Conservation (phyloP, 1,284 basidiomycete species). For the Anthracocystis walkeri region DNA sequence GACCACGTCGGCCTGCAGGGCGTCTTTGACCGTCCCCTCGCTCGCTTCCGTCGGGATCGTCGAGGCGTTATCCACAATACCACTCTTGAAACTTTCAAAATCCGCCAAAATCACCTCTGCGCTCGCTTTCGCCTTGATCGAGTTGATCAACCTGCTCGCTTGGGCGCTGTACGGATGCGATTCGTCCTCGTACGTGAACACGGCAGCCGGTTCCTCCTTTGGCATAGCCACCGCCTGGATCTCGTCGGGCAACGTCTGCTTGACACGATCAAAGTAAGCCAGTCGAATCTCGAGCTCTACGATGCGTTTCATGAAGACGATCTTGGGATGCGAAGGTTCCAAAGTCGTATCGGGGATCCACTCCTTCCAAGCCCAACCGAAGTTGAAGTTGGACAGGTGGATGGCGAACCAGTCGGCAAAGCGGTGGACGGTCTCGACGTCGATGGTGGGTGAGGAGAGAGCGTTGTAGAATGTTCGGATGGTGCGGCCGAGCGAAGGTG, state of each 20-base stretch:
- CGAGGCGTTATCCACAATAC: conserved; percentile 35
- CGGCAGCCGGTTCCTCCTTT: conserved; percentile 81
- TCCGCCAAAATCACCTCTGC: conserved; percentile 83
- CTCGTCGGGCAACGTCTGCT: conserved; percentile 85
- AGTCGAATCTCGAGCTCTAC: conserved; percentile 90
- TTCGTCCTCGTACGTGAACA: conserved; percentile 81
- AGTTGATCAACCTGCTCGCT: conserved; percentile 82
- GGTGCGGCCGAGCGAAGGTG: conserved; percentile 94
- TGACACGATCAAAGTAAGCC: conserved; percentile 92
- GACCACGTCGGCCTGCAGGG: conserved; percentile 75
- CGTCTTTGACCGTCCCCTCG: conserved; percentile 58
- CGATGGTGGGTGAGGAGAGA: conserved; percentile 72
- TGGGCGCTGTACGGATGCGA: conserved; percentile 82
- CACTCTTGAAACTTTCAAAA: conserved; percentile 74
- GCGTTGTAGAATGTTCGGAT: conserved; percentile 83
- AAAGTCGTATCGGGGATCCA: conserved; percentile 90
- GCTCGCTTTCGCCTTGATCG: conserved; percentile 79
- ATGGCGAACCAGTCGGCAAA: conserved; percentile 95
- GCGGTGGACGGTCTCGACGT: conserved; percentile 82
- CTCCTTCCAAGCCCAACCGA: conserved; percentile 99
- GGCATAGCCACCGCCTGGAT: conserved; percentile 78
- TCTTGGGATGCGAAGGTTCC: conserved; percentile 80
- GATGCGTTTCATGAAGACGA: conserved; percentile 86
- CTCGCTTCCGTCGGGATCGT: conserved; percentile 71
- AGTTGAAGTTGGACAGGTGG: conserved; percentile 97